Percentiles rank a stretch among this genome's conserved stretches.
Evolutionary conservation across 805 yeast species (phyloP).

Genomic region (Candida xiaguanensis): DNA sequence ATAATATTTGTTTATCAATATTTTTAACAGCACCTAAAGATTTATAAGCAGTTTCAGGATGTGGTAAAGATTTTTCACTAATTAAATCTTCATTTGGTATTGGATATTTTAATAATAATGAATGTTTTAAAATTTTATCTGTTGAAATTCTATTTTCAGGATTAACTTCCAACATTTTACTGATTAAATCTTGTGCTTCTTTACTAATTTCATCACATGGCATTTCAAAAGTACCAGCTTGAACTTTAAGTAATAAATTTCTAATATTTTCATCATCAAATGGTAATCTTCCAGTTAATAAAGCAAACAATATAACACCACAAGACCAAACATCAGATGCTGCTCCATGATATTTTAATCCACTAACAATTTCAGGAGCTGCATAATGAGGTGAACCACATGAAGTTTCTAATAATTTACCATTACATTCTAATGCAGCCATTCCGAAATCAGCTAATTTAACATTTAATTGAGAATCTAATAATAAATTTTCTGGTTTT

Average conservation of each 20-base stretch:
- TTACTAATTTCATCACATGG: conserved; percentile 52
- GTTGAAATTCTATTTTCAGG: conserved; percentile 73
- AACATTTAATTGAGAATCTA: conserved; percentile 64
- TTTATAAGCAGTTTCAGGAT: conserved; percentile 50
- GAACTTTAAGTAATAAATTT: conserved; percentile 67
- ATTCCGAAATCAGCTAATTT: conserved; percentile 86
- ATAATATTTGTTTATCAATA: conserved; percentile 51
- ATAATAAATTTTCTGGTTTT: conserved; percentile 73
- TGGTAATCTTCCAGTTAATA: conserved; percentile 77
- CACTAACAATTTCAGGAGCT: conserved; percentile 81
- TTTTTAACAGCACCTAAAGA: conserved; percentile 46
- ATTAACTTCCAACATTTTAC: conserved; percentile 62
- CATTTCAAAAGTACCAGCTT: conserved; percentile 71
- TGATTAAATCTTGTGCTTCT: conserved; percentile 67
- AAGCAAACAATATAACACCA: conserved; percentile 77
- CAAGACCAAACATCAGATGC: conserved; percentile 89
- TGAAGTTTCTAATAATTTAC: conserved; percentile 68
- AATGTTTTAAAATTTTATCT: conserved; percentile 57
- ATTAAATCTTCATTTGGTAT: conserved; percentile 43
- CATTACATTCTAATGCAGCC: conserved; percentile 80
- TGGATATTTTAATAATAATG: conserved; percentile 51
- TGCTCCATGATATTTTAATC: conserved; percentile 75
- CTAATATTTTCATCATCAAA: conserved; percentile 81
- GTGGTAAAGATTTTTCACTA: conserved; percentile 47
- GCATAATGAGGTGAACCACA: conserved; percentile 91